Evolutionary conservation across 352 stramenopile genomes (phyloP).

Genomic region (Globisporangium spiculum): DNA sequence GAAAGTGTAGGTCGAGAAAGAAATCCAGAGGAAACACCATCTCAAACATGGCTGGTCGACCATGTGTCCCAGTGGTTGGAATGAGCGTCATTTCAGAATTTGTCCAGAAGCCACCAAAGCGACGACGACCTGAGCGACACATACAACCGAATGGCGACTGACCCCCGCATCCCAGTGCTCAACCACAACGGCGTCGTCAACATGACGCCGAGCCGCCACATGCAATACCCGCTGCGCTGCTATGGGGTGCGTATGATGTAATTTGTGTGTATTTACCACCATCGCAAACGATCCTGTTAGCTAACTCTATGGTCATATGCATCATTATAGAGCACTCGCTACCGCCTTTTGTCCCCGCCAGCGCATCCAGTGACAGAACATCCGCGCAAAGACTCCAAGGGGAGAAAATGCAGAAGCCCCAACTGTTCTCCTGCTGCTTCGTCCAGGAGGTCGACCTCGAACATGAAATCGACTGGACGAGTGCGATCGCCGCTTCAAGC

Average conservation of each 20-base stretch:
- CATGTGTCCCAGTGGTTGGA: not conserved
- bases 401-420: not conserved
- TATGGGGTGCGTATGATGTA: not conserved
- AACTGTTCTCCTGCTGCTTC: not conserved
- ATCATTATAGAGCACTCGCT: not conserved
- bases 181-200: constrained; percentile 1
- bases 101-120: not conserved
- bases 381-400: not conserved
- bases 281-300: not conserved
- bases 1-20: not conserved
- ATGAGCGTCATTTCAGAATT: constrained; percentile 8
- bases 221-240: not conserved
- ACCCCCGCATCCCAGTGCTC: constrained; percentile 7
- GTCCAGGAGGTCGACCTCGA: not conserved
- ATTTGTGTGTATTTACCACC: not conserved
- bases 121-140: not conserved
- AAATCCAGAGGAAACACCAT: not conserved
- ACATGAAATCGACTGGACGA: not conserved
- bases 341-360: not conserved
- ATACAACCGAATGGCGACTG: not conserved
- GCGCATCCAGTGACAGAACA: not conserved
- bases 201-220: not conserved
- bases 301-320: not conserved
- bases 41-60: not conserved
- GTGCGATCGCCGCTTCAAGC: not conserved